Evolutionary conservation across 2,329 filamentous ascomycete genomes (phyloP), one percentile per base, ranked within the genome.

Genomic region (Xylaria sp.): DNA sequence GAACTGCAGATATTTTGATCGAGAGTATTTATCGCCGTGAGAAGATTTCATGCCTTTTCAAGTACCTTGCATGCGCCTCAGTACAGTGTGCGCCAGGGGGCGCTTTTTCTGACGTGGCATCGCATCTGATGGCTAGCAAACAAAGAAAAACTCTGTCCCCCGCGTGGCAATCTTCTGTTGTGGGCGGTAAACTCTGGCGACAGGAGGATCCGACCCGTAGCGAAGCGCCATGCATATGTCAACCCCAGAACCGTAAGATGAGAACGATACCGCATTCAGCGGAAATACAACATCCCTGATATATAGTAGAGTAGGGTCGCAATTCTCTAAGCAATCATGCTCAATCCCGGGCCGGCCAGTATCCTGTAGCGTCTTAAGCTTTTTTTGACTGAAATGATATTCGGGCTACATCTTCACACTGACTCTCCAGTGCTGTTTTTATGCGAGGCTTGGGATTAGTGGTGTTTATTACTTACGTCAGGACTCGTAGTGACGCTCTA

Each of bases 51-150:
- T 31, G 23, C 14, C 25, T 31, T 28, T 28, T 17, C 4, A 17
- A 17, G 45, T 17, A 47, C 45, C 45, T 47, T 47, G 45, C 23
- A 47, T 42, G 38, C 28, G 28, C 38, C 17, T 14, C 14, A 21
- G 28, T 35, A 51, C 50, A 50, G 35, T 12, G 25, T 59, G n/a
- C n/a, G n/a, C n/a, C n/a, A n/a, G n/a, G n/a, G n/a, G n/a, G n/a
- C n/a, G n/a, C n/a, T 52, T 21, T 38, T 17, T 2, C 46, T 59
- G 47, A 59, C 56, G 56, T 59, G 47, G 56, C 56, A 45, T 11
- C 31, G 14, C 28, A 31, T 31, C 23, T 37, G 42, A 52, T n/a
- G 31, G 31, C 28, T 37, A 47, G 28, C 15, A 25, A 25, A 25
- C 21, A 25, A 11, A 25, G 3, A 12, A 28, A 28, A 14, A 12